Percentiles rank a stretch among this genome's conserved stretches.
Evolutionary conservation across 257 asterid species (phyloP).

Genomic region (Handroanthus guayacan): DNA sequence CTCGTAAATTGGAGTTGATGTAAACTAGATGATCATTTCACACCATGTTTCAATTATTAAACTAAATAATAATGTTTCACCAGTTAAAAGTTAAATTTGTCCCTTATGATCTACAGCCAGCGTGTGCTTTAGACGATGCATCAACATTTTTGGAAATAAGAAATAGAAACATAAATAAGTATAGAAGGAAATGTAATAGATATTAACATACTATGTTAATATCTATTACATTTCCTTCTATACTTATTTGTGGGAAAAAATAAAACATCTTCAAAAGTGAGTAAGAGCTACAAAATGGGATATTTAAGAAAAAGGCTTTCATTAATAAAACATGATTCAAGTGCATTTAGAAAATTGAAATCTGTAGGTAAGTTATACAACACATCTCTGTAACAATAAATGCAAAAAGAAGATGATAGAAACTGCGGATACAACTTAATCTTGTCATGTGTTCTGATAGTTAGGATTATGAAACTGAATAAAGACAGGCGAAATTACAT

Average conservation of each 20-base stretch:
- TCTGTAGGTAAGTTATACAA: background rate
- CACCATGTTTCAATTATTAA: background rate
- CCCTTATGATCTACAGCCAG: background rate
- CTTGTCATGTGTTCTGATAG: background rate
- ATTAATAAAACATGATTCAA: background rate
- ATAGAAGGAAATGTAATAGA: background rate
- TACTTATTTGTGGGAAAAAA: background rate
- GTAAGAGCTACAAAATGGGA: background rate
- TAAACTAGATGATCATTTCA: background rate
- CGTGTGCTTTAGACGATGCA: background rate
- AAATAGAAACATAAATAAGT: background rate
- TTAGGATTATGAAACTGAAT: slow-evolving; percentile 2
- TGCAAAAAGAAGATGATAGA: background rate
- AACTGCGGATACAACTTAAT: background rate
- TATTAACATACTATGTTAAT: no score
- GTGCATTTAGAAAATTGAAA: slow-evolving; percentile 1
- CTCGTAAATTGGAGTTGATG: no score
- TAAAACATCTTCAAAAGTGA: background rate
- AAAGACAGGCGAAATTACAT: background rate
- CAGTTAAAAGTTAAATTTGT: background rate
- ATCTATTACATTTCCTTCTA: no score
- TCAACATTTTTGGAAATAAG: background rate
- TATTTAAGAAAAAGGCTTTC: background rate
- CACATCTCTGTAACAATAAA: no score
- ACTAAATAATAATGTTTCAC: background rate